Percentiles rank a stretch among this genome's conserved stretches.
Evolutionary conservation across 78 protist species (phyloP).

Genomic region (Speleostelium caveatum): DNA sequence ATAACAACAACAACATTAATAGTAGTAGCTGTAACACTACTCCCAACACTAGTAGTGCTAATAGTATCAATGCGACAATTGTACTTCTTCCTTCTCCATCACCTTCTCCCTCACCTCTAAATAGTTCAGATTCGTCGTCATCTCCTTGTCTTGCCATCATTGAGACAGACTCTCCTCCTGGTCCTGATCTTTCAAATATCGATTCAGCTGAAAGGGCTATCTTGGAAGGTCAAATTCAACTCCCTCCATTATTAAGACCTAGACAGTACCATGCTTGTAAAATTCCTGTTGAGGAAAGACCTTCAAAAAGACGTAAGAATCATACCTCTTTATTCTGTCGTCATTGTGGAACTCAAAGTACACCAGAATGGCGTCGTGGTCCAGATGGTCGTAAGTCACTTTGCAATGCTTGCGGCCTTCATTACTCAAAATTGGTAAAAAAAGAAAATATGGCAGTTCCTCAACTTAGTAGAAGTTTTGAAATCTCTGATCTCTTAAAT

Average conservation of each 20-base stretch:
- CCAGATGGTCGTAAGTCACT: conserved; percentile 75
- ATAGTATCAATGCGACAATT: too few relatives aligned
- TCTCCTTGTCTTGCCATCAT: not conserved
- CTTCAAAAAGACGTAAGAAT: conserved; percentile 61
- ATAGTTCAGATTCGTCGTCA: not conserved
- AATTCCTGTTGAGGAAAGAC: conserved; percentile 48
- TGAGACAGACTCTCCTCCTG: not conserved
- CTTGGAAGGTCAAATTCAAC: conserved; percentile 73
- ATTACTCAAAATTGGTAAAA: conserved; percentile 77
- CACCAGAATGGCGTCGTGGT: conserved; percentile 86
- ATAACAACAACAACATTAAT: not conserved
- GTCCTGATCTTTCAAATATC: conserved; percentile 10
- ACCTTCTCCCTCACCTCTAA: not conserved
- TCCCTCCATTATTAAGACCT: conserved; percentile 75
- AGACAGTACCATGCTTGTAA: conserved; percentile 76
- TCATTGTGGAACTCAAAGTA: conserved; percentile 79
- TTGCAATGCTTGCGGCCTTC: conserved; percentile 85
- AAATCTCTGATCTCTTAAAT: conserved; percentile 45
- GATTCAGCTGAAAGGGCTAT: conserved; percentile 48
- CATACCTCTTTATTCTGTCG: conserved; percentile 66
- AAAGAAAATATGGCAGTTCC: conserved; percentile 46
- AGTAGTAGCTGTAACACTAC: not conserved
- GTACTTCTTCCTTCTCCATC: too few relatives aligned
- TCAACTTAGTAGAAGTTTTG: conserved; percentile 29
- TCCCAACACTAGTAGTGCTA: not conserved